Conservation (phyloP, 1,139 yeast genomes). For the Taphrina deformans region DNA sequence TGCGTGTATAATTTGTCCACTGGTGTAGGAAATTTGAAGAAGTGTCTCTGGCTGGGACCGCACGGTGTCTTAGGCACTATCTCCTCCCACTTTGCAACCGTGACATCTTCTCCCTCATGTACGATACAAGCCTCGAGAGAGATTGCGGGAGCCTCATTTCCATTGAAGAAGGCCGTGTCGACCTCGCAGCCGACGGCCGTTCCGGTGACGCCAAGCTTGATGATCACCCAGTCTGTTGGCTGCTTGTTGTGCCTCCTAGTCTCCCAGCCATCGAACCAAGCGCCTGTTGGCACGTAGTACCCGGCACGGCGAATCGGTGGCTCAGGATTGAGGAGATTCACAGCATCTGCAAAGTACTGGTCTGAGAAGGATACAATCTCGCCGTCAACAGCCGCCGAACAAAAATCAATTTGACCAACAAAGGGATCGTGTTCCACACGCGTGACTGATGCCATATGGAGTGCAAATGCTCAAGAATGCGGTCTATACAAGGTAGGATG, state of each 20-base stretch:
- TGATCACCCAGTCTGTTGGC: conserved; percentile 81
- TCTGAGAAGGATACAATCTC: conserved; percentile 67
- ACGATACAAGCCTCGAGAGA: conserved; percentile 72
- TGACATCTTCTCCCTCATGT: conserved; percentile 44
- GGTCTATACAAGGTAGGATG: too few relatives aligned
- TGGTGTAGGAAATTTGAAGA: conserved; percentile 59
- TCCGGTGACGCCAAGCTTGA: conserved; percentile 84
- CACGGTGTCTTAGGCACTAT: conserved; percentile 72
- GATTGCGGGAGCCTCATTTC: conserved; percentile 89
- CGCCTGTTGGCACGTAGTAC: conserved; percentile 35
- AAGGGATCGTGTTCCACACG: conserved; percentile 26
- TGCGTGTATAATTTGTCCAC: conserved; percentile 70
- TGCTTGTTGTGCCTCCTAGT: conserved; percentile 86
- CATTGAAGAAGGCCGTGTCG: conserved; percentile 89
- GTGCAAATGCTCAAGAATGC: too few relatives aligned
- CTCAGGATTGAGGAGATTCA: conserved; percentile 75
- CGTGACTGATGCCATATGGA: conserved; percentile 12
- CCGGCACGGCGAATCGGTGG: conserved; percentile 59
- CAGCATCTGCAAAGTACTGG: conserved; percentile 96
- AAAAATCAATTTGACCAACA: conserved; percentile 53
- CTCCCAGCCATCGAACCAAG: conserved; percentile 61
- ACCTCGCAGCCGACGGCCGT: conserved; percentile 76
- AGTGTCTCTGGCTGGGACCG: conserved; percentile 85
- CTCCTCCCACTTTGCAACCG: conserved; percentile 59
- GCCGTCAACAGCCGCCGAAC: conserved; percentile 83